A percentile compares a stretch with the other conserved stretches of the same genome.
Conservation (phyloP, 805 yeast species). For the Ogataea methylovora region DNA sequence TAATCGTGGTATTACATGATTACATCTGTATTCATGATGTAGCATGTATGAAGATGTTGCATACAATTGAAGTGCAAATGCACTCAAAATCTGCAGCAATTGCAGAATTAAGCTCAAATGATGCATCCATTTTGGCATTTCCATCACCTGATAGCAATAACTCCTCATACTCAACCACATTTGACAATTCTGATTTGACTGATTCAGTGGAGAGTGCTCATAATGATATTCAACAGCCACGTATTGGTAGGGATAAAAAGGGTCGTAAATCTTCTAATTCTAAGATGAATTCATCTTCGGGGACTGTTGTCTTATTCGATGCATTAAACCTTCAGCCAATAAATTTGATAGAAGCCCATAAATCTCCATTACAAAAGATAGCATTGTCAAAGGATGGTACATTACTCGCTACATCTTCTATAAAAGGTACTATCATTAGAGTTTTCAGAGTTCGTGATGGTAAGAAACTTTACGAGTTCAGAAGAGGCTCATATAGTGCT, state of each 20-base stretch:
- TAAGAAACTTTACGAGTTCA: conserved; percentile 56
- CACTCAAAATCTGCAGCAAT: conserved; percentile 21
- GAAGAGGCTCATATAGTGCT: conserved; percentile 85
- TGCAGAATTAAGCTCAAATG: conserved; percentile 28
- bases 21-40: conserved; percentile 87
- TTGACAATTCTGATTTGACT: no score
- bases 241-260: not conserved
- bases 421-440: conserved; percentile 83
- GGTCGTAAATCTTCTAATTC: conserved; percentile 8
- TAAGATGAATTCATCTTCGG: conserved; percentile 27
- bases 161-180: not conserved
- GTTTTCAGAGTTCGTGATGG: conserved; percentile 69
- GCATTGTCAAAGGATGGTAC: conserved; percentile 70
- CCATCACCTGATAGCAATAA: conserved; percentile 29
- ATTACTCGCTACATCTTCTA: conserved; percentile 81
- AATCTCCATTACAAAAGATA: conserved; percentile 61
- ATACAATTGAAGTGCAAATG: conserved; percentile 49
- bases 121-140: conserved; percentile 44
- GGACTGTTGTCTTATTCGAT: conserved; percentile 76
- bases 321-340: conserved; percentile 66
- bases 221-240: not conserved
- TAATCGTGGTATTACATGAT: conserved; percentile 69
- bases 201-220: no score
- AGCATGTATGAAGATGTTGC: conserved; percentile 77
- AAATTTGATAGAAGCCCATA: conserved; percentile 82